Conservation (phyloP, 345 rosid genomes). For the Camelina sativa region DNA sequence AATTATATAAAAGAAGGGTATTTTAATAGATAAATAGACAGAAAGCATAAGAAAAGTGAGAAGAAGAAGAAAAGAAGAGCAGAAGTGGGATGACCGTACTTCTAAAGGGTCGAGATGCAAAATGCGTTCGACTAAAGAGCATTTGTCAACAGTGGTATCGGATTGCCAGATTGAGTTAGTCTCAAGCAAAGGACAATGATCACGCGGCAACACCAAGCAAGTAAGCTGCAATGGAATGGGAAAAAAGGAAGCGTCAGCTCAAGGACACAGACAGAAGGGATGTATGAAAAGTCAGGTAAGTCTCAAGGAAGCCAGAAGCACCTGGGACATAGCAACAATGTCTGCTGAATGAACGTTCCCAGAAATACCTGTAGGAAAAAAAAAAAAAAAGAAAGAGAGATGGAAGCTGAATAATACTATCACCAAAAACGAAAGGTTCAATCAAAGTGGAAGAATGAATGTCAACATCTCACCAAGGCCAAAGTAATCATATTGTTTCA, state of each 20-base stretch:
- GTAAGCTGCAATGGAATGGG: slow-evolving; percentile 57
- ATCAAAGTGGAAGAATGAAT: background rate
- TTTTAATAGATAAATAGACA: background rate
- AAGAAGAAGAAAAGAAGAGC: background rate
- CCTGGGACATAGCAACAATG: slow-evolving; percentile 82
- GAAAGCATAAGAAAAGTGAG: slow-evolving; percentile 14
- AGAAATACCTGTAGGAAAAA: slow-evolving; percentile 55
- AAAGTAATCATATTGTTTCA: slow-evolving; percentile 84
- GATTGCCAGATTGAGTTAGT: slow-evolving; percentile 92
- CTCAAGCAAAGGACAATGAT: slow-evolving; percentile 63
- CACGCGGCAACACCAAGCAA: slow-evolving; percentile 77
- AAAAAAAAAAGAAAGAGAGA: background rate
- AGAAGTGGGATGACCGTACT: slow-evolving; percentile 48
- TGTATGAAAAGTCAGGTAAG: background rate
- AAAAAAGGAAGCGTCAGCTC: slow-evolving; percentile 8
- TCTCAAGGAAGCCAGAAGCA: slow-evolving; percentile 17
- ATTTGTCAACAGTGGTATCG: slow-evolving; percentile 58
- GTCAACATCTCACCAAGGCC: slow-evolving; percentile 64
- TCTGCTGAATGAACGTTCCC: slow-evolving; percentile 63
- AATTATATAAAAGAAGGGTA: background rate
- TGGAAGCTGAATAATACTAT: background rate
- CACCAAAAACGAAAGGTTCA: too few relatives aligned
- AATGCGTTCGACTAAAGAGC: slow-evolving; percentile 76
- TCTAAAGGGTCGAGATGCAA: slow-evolving; percentile 90
- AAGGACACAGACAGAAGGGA: background rate